Evolutionary conservation across 1,284 basidiomycete genomes (phyloP), one percentile per base, ranked within the genome.

Genomic region (Microstroma glucosiphilum): DNA sequence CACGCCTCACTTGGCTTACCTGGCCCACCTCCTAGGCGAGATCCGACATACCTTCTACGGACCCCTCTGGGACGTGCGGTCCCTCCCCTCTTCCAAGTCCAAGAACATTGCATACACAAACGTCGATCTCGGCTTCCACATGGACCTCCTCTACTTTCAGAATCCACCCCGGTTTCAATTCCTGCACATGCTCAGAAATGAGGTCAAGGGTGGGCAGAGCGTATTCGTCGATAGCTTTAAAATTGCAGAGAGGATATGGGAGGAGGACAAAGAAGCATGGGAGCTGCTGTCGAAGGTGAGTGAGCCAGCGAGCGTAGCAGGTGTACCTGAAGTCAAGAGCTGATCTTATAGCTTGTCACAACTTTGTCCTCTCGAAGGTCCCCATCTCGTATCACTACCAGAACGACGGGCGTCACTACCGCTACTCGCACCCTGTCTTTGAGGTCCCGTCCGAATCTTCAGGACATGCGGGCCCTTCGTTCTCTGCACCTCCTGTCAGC

Each of bases 71-170:
- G 87, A 97, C 79, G 94, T 98, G 21, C 86, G 87, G 80, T 89
- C 87, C 67, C 77, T 89, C 51, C 69, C 69, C 1, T 77, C 75
- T 2, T 23, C 19, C 21, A 81, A 81, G 55, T 89, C 88, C 69
- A 86, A 85, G 69, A 98, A 98, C 80, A 91, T 98, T 65, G 94
- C 94, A 1, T 96, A 96, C 79, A 98, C 94, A 6, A 89, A 92
- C 78, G 83, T 96, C 19, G 86, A 91, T 71, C 83, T 98, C 1
- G 92, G 89, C 0, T 79, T 94, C 21, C 94, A 97, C 77, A 92
- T 92, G 89, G 93, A 97, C 81, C 60, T 77, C 51, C 64, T 68
- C 56, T 77, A 77, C 67, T 77, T 76, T 56, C 74, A 76, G 53
- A 75, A 76, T 42, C 92, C 92, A 1, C 92, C 92, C 0, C 86